Evolutionary conservation across 202 grass and related monocot genomes (phyloP), one percentile per base, ranked within the genome.

Genomic region (Zizania palustris): DNA sequence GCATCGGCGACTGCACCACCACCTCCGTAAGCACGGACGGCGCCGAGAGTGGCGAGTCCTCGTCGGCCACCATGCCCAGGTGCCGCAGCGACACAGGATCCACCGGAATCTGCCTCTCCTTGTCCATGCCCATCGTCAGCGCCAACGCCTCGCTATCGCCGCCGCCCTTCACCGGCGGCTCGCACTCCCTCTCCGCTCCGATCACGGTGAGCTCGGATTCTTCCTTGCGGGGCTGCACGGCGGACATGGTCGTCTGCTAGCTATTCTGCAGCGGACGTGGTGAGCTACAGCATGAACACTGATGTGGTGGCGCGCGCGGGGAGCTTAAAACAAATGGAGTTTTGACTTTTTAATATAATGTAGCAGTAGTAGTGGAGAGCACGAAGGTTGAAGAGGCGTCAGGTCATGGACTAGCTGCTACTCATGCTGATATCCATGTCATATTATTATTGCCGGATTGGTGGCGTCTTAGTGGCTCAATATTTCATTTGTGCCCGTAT

Each of bases 21-120:
- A 93, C 41, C 88, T 93, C 88, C 8, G 91, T 93, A 48, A 88
- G 12, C 53, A 93, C 84, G 9, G 82, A 84, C 4, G 91, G 91
- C 50, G 83, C 82, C 2, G 91, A 90, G 3, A 93, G 54, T 2
- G 91, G 88, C 76, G 71, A 64, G 46, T 93, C 90, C 71, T 83
- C 82, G 77, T 93, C 87, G 10, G 82, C 82, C 48, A 90, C 82
- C 57, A 82, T 84, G 61, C 83, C 71, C 36, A 92, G 79, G 9
- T 90, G 71, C 4, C 85, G 83, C 57, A 93, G 70, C 39, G 91
- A 93, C 15, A 90, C 75, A 0, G 87, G 88, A 65, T 93, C 91
- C 44, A 93, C 71, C 9, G 71, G 78, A 15, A 93, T 88, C 82
- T 89, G 88, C 45, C 79, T 71, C 78, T 88, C 91, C 34, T 86